phyloP scores from a whole-genome alignment of 2,329 filamentous ascomycete genomes.

The Trichoderma koningii region DNA sequence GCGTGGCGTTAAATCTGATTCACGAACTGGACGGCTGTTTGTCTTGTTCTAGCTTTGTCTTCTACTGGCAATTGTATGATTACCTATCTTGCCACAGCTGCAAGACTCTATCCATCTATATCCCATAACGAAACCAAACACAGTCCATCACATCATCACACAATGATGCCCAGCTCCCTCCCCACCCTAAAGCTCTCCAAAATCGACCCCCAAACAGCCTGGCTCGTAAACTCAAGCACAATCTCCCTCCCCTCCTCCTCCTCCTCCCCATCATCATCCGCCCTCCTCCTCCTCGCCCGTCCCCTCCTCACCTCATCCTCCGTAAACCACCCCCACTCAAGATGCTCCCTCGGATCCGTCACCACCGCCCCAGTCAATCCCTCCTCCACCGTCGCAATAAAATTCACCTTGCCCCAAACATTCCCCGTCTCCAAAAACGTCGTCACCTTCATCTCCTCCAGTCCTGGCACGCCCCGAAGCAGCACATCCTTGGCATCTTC shows the following conservation, averaged over 20 bases:
- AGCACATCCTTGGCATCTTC: slow-evolving; percentile 20
- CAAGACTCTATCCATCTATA: not conserved
- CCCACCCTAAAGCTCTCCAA: slow-evolving; percentile 40
- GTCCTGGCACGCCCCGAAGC: too few species aligned
- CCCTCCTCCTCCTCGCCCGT: not conserved
- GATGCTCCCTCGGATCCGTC: slow-evolving; percentile 44
- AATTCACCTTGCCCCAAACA: slow-evolving; percentile 38
- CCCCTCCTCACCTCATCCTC: slow-evolving; percentile 40
- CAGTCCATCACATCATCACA: not conserved
- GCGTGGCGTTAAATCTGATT: slow-evolving; percentile 8
- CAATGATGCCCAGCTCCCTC: slow-evolving; percentile 8
- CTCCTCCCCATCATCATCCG: not conserved
- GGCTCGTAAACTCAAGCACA: slow-evolving; percentile 39
- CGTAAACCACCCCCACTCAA: slow-evolving; percentile 43
- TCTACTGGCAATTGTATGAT: not conserved
- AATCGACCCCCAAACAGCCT: slow-evolving; percentile 37
- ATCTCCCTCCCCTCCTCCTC: slow-evolving; percentile 14
- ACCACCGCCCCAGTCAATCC: slow-evolving; percentile 29
- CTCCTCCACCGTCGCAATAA: slow-evolving; percentile 36
- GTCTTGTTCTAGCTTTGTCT: not conserved
- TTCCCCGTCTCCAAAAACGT: slow-evolving; percentile 33
- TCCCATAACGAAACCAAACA: not conserved
- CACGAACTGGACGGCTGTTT: not conserved
- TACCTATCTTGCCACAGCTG: not conserved
- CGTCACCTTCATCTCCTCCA: slow-evolving; percentile 30